Evolutionary conservation across 352 stramenopile genomes (phyloP), one percentile per base, ranked within the genome.

Genomic region (Globisporangium mamillatum): DNA sequence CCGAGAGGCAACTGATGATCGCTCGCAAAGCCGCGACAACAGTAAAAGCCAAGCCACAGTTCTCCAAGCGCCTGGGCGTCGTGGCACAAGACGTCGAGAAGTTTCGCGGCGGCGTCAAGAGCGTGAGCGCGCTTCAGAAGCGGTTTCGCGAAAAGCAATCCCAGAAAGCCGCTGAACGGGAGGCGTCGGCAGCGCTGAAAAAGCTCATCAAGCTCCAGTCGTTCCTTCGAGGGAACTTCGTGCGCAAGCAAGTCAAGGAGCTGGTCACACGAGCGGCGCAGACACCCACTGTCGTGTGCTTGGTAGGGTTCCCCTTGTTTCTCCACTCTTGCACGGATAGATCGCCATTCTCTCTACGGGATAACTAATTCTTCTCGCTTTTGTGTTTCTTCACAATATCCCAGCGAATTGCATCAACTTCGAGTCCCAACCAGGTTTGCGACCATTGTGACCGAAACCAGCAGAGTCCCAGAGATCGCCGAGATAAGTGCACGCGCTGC

Each of bases 121-220:
- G 50, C 18, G 50, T 67, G 22, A n/a, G 32, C 0, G 50, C 20
- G 9, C 29, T 67, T 9, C 62, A 67, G 22, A 54, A 61, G 62
- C 32, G 50, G 6, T 67, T 67, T 34, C 50, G 52, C 3, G 34
- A 29, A 5, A 60, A 38, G 32, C 62, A 60, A 24, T 32, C 54
- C 14, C 25, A n/a, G 22, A 38, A 25, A 27, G 27, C 27, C 1
- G 7, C 25, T 12, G 41, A 20, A 4, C 20, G 60, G 29, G 18
- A 60, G 4, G 6, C 7, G 4, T 20, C 54, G 27, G 27, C 2
- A 24, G 4, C 16, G 2, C 4, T 60, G 16, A 60, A 1, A 8
- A 41, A 25, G 54, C 54, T 77, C 18, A 68, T 88, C 36, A 81
- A 83, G 55, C 38, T 89, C 9, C 81, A 89, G 60, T 81, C 81